Conservation (phyloP, 1,284 basidiomycete genomes). For the Takashimella koratensis region DNA sequence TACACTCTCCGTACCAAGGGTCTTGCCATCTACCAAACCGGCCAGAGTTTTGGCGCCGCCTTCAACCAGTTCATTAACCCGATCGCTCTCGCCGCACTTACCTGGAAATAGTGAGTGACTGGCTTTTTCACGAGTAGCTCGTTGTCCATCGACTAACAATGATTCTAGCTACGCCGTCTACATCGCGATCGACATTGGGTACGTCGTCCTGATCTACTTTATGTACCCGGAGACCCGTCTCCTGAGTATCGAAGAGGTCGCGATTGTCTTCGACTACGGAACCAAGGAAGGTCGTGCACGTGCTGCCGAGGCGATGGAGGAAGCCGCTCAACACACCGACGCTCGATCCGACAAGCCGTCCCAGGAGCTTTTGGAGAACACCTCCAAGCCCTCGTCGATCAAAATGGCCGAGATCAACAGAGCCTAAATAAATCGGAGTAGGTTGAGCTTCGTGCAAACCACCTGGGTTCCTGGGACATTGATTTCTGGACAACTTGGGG, state of each 20-base stretch:
- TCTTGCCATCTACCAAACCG: slow-evolving; percentile 15
- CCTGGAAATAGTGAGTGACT: slow-evolving; percentile 46
- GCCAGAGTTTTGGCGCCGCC: slow-evolving; percentile 6
- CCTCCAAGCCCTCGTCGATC: too few species aligned
- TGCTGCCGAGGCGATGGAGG: slow-evolving; percentile 9
- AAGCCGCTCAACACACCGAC: too few species aligned
- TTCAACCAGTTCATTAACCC: slow-evolving; percentile 20
- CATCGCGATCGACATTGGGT: slow-evolving; percentile 24
- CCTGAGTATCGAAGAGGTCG: slow-evolving; percentile 31
- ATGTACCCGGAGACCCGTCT: slow-evolving; percentile 37
- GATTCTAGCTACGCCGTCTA: slow-evolving; percentile 46
- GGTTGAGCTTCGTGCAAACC: too few species aligned
- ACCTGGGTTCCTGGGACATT: too few species aligned
- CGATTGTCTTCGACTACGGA: slow-evolving; percentile 23
- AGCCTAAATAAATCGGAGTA: too few species aligned
- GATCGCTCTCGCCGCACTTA: slow-evolving; percentile 9
- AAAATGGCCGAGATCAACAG: too few species aligned
- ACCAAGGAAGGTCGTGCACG: slow-evolving; percentile 13
- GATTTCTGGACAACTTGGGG: too few species aligned
- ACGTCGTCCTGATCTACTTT: slow-evolving; percentile 27
- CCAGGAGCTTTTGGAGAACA: too few species aligned
- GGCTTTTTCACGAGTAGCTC: too few species aligned
- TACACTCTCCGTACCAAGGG: slow-evolving; percentile 24
- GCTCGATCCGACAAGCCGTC: too few species aligned
- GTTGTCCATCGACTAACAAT: too few species aligned